Base-by-base conservation (phyloP, 345 rosid species). In the Durio zibethinus region DNA sequence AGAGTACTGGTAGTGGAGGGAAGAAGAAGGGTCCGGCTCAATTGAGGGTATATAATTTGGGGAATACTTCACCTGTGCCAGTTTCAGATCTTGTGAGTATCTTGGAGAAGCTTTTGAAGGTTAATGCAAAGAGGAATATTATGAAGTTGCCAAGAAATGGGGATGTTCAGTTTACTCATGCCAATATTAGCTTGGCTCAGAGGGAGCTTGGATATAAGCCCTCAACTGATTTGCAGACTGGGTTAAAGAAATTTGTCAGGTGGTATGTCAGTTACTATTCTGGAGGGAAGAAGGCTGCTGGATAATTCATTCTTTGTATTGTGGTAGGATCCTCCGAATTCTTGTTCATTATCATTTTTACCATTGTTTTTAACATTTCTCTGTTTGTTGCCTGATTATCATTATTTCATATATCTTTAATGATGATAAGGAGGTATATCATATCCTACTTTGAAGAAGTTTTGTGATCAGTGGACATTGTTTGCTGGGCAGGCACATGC, bases 1-100 rank as follows among this genome's bases (percentile, higher is more conserved):
- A 91, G 88, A 94, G 98, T 83, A 93, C 96, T 0, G 98, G 98
- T 20, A 91, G 87, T 79, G 96, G 96, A 56, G 98, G 98, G 73
- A 94, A 90, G 90, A 94, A 94, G 90, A 91, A 81, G 80, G 88
- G 92, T 10, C 89, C 96, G 0, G 98, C 98, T 16, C 95, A 90
- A 27, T 80, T 94, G 87, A 87, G 98, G 83, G 95, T 94, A 72
- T 94, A 85, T 79, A 94, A 94, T 78, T 83, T 95, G 82, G 99
- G 99, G 79, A 95, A 95, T 63, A 93, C 98, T 7, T 93, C 99
- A 3, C 99, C 99, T 8, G 93, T 94, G 4, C 97, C 96, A 0
- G 99, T 95, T 83, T 73, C 85, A 0, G 89, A 93, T 80, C 94
- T 95, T 36, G 99, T 95, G 23, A 84, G 83, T 73, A 93, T 91